These are phyloP conservation scores for Epichloe aotearoae DNA, from an alignment of 2,329 filamentous ascomycete species.

Conservation along the genomic window DNA sequence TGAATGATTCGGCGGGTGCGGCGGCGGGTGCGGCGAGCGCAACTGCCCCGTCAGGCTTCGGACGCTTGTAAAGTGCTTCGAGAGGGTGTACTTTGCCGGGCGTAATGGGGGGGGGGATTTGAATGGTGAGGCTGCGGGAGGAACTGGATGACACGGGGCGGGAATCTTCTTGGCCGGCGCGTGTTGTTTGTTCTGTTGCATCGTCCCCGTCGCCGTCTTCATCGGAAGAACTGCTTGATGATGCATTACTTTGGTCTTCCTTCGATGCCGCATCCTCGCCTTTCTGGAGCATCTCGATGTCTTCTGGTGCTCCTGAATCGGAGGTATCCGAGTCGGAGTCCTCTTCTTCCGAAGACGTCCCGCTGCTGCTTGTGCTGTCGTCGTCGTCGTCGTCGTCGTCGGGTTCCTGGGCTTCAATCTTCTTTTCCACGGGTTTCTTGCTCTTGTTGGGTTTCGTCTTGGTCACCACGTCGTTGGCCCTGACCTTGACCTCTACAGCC, in stretches of 20 bases:
- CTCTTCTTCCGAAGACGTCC: conserved; percentile 20
- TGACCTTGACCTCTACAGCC: conserved; percentile 27
- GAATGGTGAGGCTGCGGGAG: conserved; percentile 38
- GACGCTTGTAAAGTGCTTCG: conserved; percentile 80
- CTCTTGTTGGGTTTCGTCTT: conserved; percentile 10
- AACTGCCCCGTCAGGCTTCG: conserved; percentile 29
- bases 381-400: conserved; percentile 16
- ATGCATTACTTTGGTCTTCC: conserved; percentile 7
- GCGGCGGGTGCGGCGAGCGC: conserved; percentile 21
- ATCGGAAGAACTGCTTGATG: conserved; percentile 6
- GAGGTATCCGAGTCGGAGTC: conserved; percentile 18
- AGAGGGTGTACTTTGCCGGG: conserved; percentile 60
- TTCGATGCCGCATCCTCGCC: conserved; percentile 10
- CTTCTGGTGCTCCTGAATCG: conserved; percentile 10
- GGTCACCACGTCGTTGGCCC: conserved; percentile 1
- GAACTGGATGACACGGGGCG: conserved; percentile 32
- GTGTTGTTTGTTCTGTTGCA: not conserved
- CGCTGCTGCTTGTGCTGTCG: conserved; percentile 27
- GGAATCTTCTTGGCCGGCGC: conserved; percentile 17
- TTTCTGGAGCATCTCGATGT: conserved; percentile 10
- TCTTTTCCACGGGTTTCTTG: conserved; percentile 9
- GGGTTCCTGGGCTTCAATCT: not conserved
- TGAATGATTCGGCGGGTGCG: conserved; percentile 47
- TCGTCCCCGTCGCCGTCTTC: conserved; percentile 4
- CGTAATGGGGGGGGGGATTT: conserved; percentile 37